A percentile compares a stretch with the other conserved stretches of the same genome.
phyloP scores from a whole-genome alignment of 1,284 basidiomycete genomes.

The Trichosporon inkin region DNA sequence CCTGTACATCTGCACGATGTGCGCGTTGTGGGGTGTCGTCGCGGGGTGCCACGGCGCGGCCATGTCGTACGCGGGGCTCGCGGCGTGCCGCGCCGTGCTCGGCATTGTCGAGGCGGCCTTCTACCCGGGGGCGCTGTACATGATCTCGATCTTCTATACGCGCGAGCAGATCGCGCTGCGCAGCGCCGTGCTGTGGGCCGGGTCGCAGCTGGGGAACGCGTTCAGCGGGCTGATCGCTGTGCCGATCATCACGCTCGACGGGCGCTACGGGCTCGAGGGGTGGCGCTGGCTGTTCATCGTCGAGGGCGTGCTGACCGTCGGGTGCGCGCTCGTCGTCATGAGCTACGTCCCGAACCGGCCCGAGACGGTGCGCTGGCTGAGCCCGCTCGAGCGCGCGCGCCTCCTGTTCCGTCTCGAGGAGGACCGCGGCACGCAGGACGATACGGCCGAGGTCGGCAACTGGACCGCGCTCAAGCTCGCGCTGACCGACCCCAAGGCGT shows the following conservation, averaged over 20 bases:
- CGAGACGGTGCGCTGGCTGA: slow-evolving; percentile 33
- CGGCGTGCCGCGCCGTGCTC: slow-evolving; percentile 35
- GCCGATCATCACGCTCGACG: slow-evolving; percentile 35
- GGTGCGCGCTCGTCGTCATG: slow-evolving; percentile 32
- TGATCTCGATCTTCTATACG: slow-evolving; percentile 37
- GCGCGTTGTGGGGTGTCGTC: slow-evolving; percentile 41
- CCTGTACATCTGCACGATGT: slow-evolving; percentile 32
- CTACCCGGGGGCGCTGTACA: slow-evolving; percentile 28
- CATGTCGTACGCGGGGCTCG: slow-evolving; percentile 33
- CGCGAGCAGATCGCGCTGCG: slow-evolving; percentile 38
- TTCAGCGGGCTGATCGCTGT: slow-evolving; percentile 45
- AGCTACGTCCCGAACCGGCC: slow-evolving; percentile 41
- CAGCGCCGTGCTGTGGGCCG: slow-evolving; percentile 40
- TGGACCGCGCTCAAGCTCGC: slow-evolving; percentile 34
- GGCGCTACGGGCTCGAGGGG: slow-evolving; percentile 33
- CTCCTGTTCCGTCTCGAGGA: slow-evolving; percentile 39
- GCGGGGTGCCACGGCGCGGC: slow-evolving; percentile 34
- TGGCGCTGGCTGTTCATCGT: slow-evolving; percentile 39
- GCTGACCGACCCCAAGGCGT: slow-evolving; percentile 41
- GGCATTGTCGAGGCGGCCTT: slow-evolving; percentile 36
- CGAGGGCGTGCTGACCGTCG: slow-evolving; percentile 30
- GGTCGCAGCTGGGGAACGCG: slow-evolving; percentile 46
- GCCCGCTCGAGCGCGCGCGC: slow-evolving; percentile 32
- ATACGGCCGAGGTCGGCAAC: slow-evolving; percentile 29
- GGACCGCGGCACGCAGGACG: slow-evolving; percentile 38